Percentiles rank a stretch among this genome's conserved stretches.
phyloP scores from a whole-genome alignment of 441 rosid genomes.

The Heliophila coronopifolia region DNA sequence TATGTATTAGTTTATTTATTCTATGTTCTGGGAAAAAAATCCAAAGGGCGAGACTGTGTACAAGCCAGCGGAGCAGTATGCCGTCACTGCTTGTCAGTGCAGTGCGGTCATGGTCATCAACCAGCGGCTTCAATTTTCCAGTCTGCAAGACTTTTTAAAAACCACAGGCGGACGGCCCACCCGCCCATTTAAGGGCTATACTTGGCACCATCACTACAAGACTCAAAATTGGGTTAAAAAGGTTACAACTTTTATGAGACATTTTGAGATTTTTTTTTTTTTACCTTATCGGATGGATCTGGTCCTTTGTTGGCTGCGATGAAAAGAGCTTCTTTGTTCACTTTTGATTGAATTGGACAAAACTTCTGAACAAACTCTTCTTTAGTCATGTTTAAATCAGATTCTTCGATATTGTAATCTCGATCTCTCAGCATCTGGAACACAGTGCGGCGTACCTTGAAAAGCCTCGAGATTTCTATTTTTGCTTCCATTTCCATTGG shows the following conservation, averaged over 20 bases:
- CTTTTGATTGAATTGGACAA: conserved; percentile 22
- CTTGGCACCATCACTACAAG: too few relatives aligned
- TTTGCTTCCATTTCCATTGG: conserved; percentile 26
- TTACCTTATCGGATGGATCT: conserved; percentile 43
- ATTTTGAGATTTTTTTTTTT: neutral
- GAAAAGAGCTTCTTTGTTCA: conserved; percentile 44
- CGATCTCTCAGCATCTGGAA: conserved; percentile 55
- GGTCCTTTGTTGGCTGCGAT: conserved; percentile 30
- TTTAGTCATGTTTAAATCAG: conserved; percentile 38
- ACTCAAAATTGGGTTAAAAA: conserved; percentile 14
- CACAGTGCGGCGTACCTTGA: conserved; percentile 43
- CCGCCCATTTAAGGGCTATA: too few relatives aligned
- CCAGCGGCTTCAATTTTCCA: too few relatives aligned
- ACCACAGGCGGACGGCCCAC: too few relatives aligned
- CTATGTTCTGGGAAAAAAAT: too few relatives aligned
- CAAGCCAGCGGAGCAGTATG: too few relatives aligned
- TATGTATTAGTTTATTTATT: too few relatives aligned
- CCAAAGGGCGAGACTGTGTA: too few relatives aligned
- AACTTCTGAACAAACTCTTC: conserved; percentile 40
- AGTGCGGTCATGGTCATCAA: too few relatives aligned
- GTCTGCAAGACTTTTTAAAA: too few relatives aligned
- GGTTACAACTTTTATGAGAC: neutral
- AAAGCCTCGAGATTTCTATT: conserved; percentile 40
- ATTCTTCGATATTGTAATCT: conserved; percentile 39
- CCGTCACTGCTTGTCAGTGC: too few relatives aligned